phyloP scores from a whole-genome alignment of 192 early-diverging fungal species.

The Powellomyces hirtus region DNA sequence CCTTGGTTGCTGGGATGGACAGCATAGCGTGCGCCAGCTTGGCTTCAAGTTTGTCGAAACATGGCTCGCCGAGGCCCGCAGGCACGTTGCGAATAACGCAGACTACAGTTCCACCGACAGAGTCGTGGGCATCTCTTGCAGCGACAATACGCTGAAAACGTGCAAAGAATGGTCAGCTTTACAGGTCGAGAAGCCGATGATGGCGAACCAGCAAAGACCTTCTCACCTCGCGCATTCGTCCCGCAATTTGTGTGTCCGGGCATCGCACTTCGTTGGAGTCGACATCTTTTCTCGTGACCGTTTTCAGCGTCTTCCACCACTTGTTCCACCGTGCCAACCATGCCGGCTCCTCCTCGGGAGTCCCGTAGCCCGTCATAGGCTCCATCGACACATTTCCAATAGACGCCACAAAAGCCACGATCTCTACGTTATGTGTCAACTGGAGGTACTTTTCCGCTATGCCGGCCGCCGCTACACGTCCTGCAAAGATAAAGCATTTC shows the following conservation, averaged over 20 bases:
- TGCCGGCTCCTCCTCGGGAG: conserved; percentile 50
- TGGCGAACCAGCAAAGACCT: background rate
- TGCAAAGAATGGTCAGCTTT: background rate
- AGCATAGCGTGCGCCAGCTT: conserved; percentile 97
- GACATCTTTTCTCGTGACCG: conserved; percentile 68
- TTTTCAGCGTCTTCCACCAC: conserved; percentile 64
- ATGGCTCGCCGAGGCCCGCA: conserved; percentile 91
- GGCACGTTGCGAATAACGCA: conserved; percentile 96
- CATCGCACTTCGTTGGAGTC: conserved; percentile 88
- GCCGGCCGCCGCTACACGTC: conserved; percentile 93
- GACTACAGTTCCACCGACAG: conserved; percentile 91
- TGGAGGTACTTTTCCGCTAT: conserved; percentile 95
- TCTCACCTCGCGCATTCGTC: conserved; percentile 75
- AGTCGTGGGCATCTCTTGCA: conserved; percentile 79
- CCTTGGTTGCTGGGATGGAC: conserved; percentile 97
- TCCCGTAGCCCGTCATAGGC: conserved; percentile 47
- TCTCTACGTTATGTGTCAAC: conserved; percentile 78
- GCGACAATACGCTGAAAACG: conserved; percentile 65
- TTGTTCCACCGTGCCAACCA: conserved; percentile 58
- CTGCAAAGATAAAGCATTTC: conserved; percentile 47
- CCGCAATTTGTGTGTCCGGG: conserved; percentile 72
- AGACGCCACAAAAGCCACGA: conserved; percentile 91
- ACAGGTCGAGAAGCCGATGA: background rate
- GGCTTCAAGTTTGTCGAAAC: conserved; percentile 98
- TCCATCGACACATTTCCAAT: conserved; percentile 81